phyloP scores from a whole-genome alignment of 306 rosid species.

The Inga oerstediana region DNA sequence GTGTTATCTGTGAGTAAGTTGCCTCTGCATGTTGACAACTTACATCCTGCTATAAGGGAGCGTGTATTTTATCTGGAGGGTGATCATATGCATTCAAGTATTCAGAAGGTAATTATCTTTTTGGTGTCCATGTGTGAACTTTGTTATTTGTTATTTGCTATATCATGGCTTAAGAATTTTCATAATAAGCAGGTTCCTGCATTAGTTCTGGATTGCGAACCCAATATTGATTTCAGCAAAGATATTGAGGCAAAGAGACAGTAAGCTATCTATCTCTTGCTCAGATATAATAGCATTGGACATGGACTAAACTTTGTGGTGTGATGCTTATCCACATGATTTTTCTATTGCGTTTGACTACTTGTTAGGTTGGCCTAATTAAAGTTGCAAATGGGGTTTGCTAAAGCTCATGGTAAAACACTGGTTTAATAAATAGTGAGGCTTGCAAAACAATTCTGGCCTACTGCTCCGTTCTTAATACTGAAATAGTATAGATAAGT shows the following conservation, averaged over 20 bases:
- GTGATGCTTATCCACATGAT: not conserved
- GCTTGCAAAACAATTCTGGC: not conserved
- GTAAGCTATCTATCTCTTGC: conserved; percentile 56
- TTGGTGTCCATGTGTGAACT: conserved; percentile 9
- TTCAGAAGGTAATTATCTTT: conserved; percentile 74
- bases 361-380: not conserved
- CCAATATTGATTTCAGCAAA: conserved; percentile 93
- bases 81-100: conserved; percentile 93
- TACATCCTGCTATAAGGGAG: conserved; percentile 85
- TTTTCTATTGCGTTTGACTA: conserved; percentile 39
- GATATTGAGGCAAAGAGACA: conserved; percentile 91
- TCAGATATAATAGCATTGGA: conserved; percentile 1
- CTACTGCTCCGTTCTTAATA: not conserved
- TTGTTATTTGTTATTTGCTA: not conserved
- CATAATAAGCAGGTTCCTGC: conserved; percentile 81
- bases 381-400: not conserved
- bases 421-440: not conserved
- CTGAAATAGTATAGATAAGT: not conserved
- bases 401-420: not conserved
- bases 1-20: conserved; percentile 69
- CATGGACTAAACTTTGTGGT: conserved; percentile 15
- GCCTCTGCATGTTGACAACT: conserved; percentile 68
- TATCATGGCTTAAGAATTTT: conserved; percentile 29
- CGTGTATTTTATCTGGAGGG: conserved; percentile 95
- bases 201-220: conserved; percentile 95